Base-by-base conservation (phyloP, 2,329 filamentous ascomycete species). In the Cadophora malorum region DNA sequence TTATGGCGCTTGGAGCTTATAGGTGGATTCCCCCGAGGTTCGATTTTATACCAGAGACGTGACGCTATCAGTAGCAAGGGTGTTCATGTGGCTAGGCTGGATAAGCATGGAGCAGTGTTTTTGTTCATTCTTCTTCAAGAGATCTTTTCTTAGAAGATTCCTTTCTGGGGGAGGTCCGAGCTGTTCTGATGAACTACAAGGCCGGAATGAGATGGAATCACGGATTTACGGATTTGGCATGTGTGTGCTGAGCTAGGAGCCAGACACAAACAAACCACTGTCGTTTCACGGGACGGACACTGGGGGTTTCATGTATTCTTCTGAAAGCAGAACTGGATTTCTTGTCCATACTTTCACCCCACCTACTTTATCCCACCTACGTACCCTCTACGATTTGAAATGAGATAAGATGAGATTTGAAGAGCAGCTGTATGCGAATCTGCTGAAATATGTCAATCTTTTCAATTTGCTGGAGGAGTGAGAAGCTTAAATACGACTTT, bases 21-120 rank as follows among this genome's bases (percentile, higher is more conserved):
- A 59, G 56, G 56, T 59, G 56, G 56, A 59, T 59, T 41, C 56
- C 56, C 56, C 33, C 33, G 21, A 25, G 33, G 33, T 59, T 59
- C 35, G 16, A 28, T 23, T 28, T 38, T 59, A 59, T 59, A 41
- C 56, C 56, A 41, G 56, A 59, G 56, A 45, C 45, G 35, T 59
- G 56, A 45, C 45, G 56, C 33, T 59, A 45, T 59, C 56, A 59
- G 25, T 59, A 59, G 56, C 56, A 59, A 10, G 33, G 56, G 33
- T 41, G 21, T 41, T 45, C 45, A 25, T 28, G n/a, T 59, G 28
- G 45, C n/a, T 21, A 19, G 45, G n/a, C 5, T 21, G n/a, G 6
- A 19, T 49, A 19, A 3, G 45, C 45, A 21, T 49, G 45, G n/a
- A 49, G 45, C 19, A 21, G 5, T 47, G 41, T n/a, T 47, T 14